Conservation (phyloP, 2,329 filamentous ascomycete genomes). For the Cladosporium halotolerans region DNA sequence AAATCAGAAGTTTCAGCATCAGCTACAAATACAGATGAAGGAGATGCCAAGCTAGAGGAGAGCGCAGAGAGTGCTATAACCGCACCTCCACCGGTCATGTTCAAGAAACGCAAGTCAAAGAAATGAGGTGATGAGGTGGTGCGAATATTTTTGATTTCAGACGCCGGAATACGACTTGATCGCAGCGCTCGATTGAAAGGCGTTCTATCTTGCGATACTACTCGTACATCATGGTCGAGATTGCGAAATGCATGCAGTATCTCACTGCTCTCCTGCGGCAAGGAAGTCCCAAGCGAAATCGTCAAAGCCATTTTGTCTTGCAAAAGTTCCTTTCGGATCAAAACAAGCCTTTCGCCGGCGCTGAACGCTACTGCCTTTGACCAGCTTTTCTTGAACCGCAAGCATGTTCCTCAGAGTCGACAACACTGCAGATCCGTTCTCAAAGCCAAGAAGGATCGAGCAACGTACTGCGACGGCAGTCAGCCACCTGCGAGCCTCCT, state of each 20-base stretch:
- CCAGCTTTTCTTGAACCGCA: slow-evolving; percentile 22
- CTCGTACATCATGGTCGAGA: background rate
- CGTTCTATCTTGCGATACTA: background rate
- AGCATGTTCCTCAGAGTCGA: slow-evolving; percentile 23
- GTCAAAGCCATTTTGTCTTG: background rate
- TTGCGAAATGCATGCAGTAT: background rate
- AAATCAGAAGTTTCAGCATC: background rate
- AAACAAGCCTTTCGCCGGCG: background rate
- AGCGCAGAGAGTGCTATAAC: slow-evolving; percentile 26
- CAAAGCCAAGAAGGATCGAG: slow-evolving; percentile 28
- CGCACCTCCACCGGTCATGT: slow-evolving; percentile 53
- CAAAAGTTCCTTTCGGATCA: background rate
- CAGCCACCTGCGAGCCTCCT: slow-evolving; percentile 25
- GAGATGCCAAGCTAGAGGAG: background rate
- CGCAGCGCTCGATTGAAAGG: background rate
- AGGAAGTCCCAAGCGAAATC: slow-evolving; percentile 7
- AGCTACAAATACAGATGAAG: background rate
- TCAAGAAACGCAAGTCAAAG: slow-evolving; percentile 67
- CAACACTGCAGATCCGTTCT: slow-evolving; percentile 25
- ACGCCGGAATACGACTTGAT: no score
- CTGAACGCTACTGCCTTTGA: background rate
- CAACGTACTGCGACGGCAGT: slow-evolving; percentile 28
- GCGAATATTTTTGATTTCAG: no score
- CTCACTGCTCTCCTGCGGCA: background rate
- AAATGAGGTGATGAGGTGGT: slow-evolving; percentile 17